phyloP scores from a whole-genome alignment of 306 rosid species.

The Glycine soja region DNA sequence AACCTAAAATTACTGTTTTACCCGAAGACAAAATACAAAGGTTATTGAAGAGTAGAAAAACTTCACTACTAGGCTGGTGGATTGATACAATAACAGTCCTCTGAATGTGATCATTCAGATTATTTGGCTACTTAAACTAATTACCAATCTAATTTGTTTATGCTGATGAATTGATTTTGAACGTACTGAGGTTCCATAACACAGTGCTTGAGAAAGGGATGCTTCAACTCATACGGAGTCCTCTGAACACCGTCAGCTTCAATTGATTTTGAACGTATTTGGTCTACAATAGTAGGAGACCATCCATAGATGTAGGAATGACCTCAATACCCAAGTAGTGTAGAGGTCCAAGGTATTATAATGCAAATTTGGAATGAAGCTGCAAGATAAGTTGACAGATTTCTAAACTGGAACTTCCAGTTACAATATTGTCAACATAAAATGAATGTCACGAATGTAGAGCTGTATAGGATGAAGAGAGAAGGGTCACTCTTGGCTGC shows the following conservation, averaged over 20 bases:
- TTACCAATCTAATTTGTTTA: not conserved
- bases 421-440: not conserved
- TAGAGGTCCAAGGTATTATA: not conserved
- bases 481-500: not conserved
- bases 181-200: slow-evolving; percentile 54
- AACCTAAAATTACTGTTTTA: too few relatives aligned
- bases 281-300: not conserved
- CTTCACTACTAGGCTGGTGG: slow-evolving; percentile 78
- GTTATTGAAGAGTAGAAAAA: slow-evolving; percentile 68
- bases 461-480: not conserved
- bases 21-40: slow-evolving; percentile 78
- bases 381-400: not conserved
- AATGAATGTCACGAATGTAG: not conserved
- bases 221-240: too few relatives aligned
- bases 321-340: not conserved
- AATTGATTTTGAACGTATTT: too few relatives aligned
- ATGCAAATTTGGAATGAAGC: not conserved
- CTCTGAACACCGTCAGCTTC: too few relatives aligned
- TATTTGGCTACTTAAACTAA: not conserved
- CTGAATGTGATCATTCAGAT: slow-evolving; percentile 38
- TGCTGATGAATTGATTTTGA: not conserved
- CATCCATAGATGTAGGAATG: not conserved
- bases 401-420: not conserved
- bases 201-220: slow-evolving; percentile 43
- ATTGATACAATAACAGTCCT: slow-evolving; percentile 69